Conservation (phyloP, 176 grass and related monocot species). For the Rhipidocladum racemiflorum region DNA sequence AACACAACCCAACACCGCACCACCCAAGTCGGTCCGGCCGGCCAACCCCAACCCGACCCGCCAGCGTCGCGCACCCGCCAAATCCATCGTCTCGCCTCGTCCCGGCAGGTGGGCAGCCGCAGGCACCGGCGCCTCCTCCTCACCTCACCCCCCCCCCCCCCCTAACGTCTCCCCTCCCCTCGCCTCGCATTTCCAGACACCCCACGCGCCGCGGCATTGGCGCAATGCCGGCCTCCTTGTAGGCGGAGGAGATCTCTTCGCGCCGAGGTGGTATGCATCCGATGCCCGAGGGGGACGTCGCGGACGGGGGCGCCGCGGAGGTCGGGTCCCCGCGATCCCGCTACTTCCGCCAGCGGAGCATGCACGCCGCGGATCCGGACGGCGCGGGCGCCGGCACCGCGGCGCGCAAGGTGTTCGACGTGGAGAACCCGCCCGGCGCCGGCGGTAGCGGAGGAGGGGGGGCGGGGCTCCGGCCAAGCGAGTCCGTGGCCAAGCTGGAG, state of each 20-base stretch:
- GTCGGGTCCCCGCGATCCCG: slow-evolving; percentile 49
- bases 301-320: slow-evolving; percentile 30
- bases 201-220: neutral
- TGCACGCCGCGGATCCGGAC: slow-evolving; percentile 43
- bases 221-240: slow-evolving; percentile 28
- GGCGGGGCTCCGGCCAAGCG: slow-evolving; percentile 51
- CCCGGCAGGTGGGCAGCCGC: slow-evolving; percentile 28
- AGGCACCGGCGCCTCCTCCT: no score
- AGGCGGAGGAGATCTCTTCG: neutral
- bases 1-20: neutral
- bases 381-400: neutral
- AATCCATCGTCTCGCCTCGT: slow-evolving; percentile 30
- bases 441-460: neutral
- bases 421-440: slow-evolving; percentile 47
- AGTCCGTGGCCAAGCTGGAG: slow-evolving; percentile 85
- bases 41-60: neutral
- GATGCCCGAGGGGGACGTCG: slow-evolving; percentile 32
- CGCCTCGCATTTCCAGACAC: neutral
- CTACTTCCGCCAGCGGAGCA: slow-evolving; percentile 70
- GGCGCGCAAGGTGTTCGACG: slow-evolving; percentile 51
- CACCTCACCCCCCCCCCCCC: neutral
- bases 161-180: neutral
- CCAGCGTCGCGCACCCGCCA: slow-evolving; percentile 18
- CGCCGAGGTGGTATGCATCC: slow-evolving; percentile 31
- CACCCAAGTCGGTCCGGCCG: neutral